phyloP scores from a whole-genome alignment of 1,139 yeast genomes.

The Kodamaea sp. region DNA sequence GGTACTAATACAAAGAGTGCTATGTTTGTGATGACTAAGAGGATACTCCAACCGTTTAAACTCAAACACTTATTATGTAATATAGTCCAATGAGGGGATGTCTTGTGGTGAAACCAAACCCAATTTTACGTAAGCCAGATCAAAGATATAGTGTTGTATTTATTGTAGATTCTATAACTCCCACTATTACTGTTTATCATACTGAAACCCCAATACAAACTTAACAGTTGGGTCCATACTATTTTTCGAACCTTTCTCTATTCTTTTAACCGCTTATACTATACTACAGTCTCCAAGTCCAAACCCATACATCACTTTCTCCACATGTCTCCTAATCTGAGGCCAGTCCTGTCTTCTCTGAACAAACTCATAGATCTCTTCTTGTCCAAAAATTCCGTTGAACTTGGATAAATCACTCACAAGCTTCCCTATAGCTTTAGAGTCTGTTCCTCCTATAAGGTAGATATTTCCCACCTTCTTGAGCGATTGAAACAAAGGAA shows the following conservation, averaged over 20 bases:
- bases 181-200: not conserved
- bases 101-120: too few species aligned
- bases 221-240: not conserved
- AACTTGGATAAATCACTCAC: constrained; percentile 83
- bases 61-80: too few species aligned
- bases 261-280: constrained; percentile 20
- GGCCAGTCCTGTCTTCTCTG: constrained; percentile 89
- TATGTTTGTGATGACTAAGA: too few species aligned
- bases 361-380: constrained; percentile 90
- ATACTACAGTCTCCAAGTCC: constrained; percentile 67
- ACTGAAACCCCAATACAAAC: not conserved
- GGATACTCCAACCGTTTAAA: too few species aligned
- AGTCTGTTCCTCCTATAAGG: constrained; percentile 71
- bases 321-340: constrained; percentile 73
- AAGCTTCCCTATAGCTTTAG: constrained; percentile 82
- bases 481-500: constrained; percentile 77
- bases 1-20: too few species aligned
- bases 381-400: constrained; percentile 88
- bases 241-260: not conserved
- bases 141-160: too few species aligned
- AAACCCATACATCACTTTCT: constrained; percentile 92
- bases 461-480: constrained; percentile 84
- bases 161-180: too few species aligned
- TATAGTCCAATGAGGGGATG: too few species aligned
- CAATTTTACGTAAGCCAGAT: too few species aligned